Conservation (phyloP, 2,329 filamentous ascomycete genomes). For the Ceratocystiopsis sp. region DNA sequence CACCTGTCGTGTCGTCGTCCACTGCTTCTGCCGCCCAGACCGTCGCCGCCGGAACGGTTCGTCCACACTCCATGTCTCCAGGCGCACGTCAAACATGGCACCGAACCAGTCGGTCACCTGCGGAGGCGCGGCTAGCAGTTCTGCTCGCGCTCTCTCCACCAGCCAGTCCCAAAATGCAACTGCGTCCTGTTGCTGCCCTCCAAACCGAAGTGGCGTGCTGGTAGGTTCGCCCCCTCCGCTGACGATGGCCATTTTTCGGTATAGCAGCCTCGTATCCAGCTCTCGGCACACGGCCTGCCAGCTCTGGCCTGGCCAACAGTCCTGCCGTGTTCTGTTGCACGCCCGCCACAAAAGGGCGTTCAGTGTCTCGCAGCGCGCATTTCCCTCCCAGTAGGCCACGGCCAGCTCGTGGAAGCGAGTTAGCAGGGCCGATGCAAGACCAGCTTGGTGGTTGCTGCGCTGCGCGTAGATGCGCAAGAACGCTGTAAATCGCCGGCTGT, state of each 20-base stretch:
- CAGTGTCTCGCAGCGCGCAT: not conserved
- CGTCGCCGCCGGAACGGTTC: constrained; percentile 1
- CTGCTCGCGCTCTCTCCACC: not conserved
- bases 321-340: not conserved
- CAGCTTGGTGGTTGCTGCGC: not conserved
- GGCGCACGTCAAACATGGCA: constrained; percentile 2
- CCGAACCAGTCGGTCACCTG: not conserved
- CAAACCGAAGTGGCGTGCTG: no score
- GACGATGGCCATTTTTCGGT: no score
- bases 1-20: no score
- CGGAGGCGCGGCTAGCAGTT: constrained; percentile 1
- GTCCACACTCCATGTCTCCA: constrained; percentile 2
- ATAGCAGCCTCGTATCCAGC: not conserved
- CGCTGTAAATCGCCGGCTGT: constrained; percentile 6
- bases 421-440: constrained; percentile 4
- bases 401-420: constrained; percentile 7
- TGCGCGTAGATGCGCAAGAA: constrained; percentile 4
- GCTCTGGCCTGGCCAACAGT: no score
- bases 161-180: constrained; percentile 4
- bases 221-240: no score
- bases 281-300: not conserved
- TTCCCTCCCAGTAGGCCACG: constrained; percentile 5
- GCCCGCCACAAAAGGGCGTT: constrained; percentile 5
- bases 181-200: constrained; percentile 3
- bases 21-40: not conserved